These are phyloP conservation scores for Haberlea rhodopensis DNA, from an alignment of 257 asterid species.

Conservation along the genomic window DNA sequence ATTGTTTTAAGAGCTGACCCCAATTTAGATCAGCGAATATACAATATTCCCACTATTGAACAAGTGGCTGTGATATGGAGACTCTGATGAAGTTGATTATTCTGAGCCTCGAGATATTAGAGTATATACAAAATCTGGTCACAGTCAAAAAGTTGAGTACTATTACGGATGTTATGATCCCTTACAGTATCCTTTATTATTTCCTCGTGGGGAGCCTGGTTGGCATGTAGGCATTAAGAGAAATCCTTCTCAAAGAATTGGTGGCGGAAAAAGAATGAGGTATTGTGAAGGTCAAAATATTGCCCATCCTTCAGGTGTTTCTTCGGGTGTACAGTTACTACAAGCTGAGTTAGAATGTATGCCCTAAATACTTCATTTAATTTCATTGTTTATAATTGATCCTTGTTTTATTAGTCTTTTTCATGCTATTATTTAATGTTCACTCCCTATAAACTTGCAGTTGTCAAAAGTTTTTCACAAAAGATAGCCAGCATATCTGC, in stretches of 20 bases:
- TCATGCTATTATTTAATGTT: background rate
- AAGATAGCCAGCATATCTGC: background rate
- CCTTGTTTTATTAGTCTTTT: background rate
- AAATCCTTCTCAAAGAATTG: too few relatives aligned
- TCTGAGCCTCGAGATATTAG: background rate
- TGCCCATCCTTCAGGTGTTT: background rate
- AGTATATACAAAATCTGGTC: too few relatives aligned
- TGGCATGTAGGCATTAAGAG: too few relatives aligned
- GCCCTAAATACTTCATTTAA: too few relatives aligned
- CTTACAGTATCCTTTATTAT: too few relatives aligned
- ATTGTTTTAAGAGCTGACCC: background rate
- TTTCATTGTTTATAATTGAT: too few relatives aligned
- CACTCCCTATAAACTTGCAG: background rate
- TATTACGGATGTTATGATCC: too few relatives aligned
- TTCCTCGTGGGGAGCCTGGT: too few relatives aligned
- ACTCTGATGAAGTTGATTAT: background rate
- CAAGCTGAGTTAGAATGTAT: background rate
- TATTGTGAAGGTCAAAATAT: background rate
- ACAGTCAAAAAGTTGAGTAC: too few relatives aligned
- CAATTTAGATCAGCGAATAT: background rate
- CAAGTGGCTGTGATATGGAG: background rate
- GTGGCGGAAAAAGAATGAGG: too few relatives aligned
- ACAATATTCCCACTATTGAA: background rate
- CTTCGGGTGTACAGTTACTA: background rate
- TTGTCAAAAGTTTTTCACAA: background rate